Conservation (phyloP, 805 yeast genomes). For the Kuraishia borneana region DNA sequence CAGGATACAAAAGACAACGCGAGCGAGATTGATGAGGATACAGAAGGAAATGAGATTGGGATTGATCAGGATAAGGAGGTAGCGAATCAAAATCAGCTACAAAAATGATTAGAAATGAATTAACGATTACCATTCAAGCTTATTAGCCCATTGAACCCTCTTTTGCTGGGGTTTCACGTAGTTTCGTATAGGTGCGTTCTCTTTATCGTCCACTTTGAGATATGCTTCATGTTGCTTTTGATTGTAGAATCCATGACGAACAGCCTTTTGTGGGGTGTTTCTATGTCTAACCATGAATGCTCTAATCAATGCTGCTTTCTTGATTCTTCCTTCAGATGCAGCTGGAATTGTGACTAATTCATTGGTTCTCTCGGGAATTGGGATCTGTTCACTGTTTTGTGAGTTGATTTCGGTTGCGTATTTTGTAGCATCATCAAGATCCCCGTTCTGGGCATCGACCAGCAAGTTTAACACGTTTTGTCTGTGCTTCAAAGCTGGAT, state of each 20-base stretch:
- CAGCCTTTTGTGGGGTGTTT: neutral
- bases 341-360: conserved; percentile 53
- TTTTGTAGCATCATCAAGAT: conserved; percentile 50
- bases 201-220: neutral
- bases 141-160: conserved; percentile 6
- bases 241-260: conserved; percentile 2
- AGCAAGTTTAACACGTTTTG: conserved; percentile 29
- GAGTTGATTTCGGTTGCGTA: conserved; percentile 63
- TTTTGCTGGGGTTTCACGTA: conserved; percentile 1
- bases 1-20: no score
- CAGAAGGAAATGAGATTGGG: no score
- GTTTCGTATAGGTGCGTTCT: neutral
- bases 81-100: no score
- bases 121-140: conserved; percentile 8
- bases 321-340: conserved; percentile 17
- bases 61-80: no score
- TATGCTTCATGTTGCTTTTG: conserved; percentile 1
- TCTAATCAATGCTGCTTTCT: conserved; percentile 23
- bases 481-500: conserved; percentile 21
- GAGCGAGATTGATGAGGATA: no score
- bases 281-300: conserved; percentile 16
- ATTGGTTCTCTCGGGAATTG: conserved; percentile 43
- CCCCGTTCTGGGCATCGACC: conserved; percentile 54
- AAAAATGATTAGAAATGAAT: no score
- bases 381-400: conserved; percentile 48